These are phyloP conservation scores for Erythrobasidium yunnanense DNA, from an alignment of 768 basidiomycete species.

Conservation along the genomic window DNA sequence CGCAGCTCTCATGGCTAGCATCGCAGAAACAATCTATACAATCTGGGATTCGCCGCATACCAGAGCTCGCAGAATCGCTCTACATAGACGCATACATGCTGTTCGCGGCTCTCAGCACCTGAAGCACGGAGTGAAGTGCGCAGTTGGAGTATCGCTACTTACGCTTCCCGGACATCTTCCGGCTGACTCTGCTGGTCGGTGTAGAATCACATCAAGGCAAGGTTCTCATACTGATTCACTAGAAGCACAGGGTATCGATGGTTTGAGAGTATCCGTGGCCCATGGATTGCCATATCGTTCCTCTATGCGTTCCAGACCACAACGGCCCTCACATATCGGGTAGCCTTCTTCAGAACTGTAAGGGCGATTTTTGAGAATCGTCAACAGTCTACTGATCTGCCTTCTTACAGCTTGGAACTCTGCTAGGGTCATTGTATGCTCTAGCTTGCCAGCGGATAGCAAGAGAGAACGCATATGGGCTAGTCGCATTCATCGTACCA, in stretches of 20 bases:
- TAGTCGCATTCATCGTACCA: constrained; percentile 10
- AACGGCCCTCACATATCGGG: constrained; percentile 19
- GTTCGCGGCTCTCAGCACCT: constrained; percentile 10
- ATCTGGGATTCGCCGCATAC: not conserved
- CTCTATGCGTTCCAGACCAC: constrained; percentile 21
- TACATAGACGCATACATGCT: not conserved
- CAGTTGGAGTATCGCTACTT: constrained; percentile 8
- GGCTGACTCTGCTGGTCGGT: not conserved
- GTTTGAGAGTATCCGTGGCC: not conserved
- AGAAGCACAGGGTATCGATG: constrained; percentile 21
- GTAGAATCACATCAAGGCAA: not conserved
- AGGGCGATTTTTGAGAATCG: too few relatives aligned
- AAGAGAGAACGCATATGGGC: not conserved
- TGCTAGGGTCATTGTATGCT: not conserved
- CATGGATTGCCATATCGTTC: constrained; percentile 18
- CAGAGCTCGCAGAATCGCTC: not conserved
- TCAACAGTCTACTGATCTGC: too few relatives aligned
- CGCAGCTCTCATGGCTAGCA: not conserved
- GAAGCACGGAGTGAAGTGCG: constrained; percentile 14
- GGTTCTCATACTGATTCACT: not conserved
- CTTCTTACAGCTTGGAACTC: constrained; percentile 6
- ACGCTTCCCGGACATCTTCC: constrained; percentile 21
- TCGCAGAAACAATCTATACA: not conserved
- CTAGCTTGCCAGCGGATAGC: constrained; percentile 1
- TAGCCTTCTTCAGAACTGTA: constrained; percentile 6